Evolutionary conservation across 768 basidiomycete genomes (phyloP), one percentile per base, ranked within the genome.

Genomic region (Phlebiopsis gigantea): DNA sequence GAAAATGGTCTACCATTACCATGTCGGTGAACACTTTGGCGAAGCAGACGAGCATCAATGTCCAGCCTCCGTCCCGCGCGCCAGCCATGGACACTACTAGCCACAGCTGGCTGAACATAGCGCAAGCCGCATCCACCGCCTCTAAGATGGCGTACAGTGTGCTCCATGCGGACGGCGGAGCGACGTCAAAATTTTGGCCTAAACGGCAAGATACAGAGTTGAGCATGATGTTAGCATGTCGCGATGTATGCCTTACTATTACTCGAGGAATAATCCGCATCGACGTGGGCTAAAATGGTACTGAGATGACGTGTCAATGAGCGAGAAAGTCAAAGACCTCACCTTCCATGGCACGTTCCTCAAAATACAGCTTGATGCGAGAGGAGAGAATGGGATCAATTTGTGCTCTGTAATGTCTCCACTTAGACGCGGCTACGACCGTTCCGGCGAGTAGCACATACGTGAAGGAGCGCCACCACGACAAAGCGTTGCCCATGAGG

Each of bases 331-430:
- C 44, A 19, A 25, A 10, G n/a, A 45, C 44, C 19, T 6, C 22
- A 51, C 50, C 50, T 24, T 41, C 34, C 34, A 51, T 51, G 9
- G 34, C 22, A 21, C 50, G 50, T 19, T 51, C 50, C 34, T 51
- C 34, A 24, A 51, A 51, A 31, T 39, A 51, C 14, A 51, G 39
- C 31, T 51, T 51, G 31, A 41, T 25, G 19, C 50, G 50, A 7
- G 31, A 22, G 8, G 31, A 41, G 2, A 51, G 34, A 2, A 51
- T 41, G 8, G 50, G 50, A 15, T 51, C 50, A 15, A 19, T 21
- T 6, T 10, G 10, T 8, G 50, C 30, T n/a, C 50, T 51, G 26
- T 14, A 17, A 1, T 14, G 26, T 17, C 47, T 39, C 34, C 12
- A 17, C 34, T 39, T n/a, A n/a, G n/a, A n/a, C n/a, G n/a, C n/a